phyloP scores from a whole-genome alignment of 257 asterid genomes.

The Solanum pimpinellifolium region DNA sequence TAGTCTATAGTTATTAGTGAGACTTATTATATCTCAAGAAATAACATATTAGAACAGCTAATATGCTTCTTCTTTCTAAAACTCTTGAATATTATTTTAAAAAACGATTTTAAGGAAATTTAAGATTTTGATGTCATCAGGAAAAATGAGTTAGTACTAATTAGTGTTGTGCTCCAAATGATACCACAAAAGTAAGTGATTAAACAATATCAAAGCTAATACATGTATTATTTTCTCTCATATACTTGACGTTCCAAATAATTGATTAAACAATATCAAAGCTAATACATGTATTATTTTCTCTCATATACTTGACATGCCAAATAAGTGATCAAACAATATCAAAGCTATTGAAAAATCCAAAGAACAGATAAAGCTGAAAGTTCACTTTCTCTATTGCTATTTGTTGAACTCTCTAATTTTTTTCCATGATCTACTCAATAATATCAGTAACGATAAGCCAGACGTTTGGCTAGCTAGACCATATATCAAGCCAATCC shows the following conservation, averaged over 20 bases:
- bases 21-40: not conserved
- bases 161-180: not conserved
- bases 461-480: slow-evolving; percentile 34
- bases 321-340: too few species aligned
- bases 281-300: not conserved
- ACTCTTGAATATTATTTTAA: too few species aligned
- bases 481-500: slow-evolving; percentile 70
- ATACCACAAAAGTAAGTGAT: too few species aligned
- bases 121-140: not conserved
- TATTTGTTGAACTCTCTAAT: not conserved
- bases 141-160: not conserved
- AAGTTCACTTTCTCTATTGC: not conserved
- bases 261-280: not conserved
- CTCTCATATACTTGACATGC: too few species aligned
- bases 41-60: too few species aligned
- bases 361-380: not conserved
- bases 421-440: not conserved
- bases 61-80: too few species aligned
- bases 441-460: slow-evolving; percentile 29
- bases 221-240: too few species aligned
- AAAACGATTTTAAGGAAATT: not conserved
- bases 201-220: too few species aligned
- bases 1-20: too few species aligned
- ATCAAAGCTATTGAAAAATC: too few species aligned
- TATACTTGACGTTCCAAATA: not conserved